phyloP scores from a whole-genome alignment of 2,329 filamentous ascomycete species.

The Aspergillus ustus region DNA sequence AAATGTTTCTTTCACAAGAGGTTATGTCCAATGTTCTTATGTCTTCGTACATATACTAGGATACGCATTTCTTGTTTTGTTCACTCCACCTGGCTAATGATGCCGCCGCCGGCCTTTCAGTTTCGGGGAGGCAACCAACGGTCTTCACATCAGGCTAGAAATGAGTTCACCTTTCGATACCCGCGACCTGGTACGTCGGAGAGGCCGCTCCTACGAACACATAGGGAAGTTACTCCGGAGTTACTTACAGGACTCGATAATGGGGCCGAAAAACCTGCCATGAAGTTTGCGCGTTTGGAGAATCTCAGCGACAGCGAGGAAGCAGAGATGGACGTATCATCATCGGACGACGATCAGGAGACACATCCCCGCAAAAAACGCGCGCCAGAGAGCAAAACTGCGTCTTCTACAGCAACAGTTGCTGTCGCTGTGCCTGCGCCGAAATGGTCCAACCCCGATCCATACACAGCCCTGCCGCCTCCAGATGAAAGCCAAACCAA shows the following conservation, averaged over 20 bases:
- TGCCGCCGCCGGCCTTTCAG: slow-evolving; percentile 36
- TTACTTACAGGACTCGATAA: slow-evolving; percentile 31
- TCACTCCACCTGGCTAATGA: slow-evolving; percentile 6
- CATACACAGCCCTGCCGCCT: slow-evolving; percentile 85
- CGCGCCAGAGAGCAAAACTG: slow-evolving; percentile 32
- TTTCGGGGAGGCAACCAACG: slow-evolving; percentile 40
- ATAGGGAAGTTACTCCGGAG: slow-evolving; percentile 44
- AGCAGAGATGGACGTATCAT: slow-evolving; percentile 50
- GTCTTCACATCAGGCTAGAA: slow-evolving; percentile 29
- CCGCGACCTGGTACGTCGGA: slow-evolving; percentile 40
- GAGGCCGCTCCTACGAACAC: slow-evolving; percentile 41
- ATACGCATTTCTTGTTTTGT: background rate
- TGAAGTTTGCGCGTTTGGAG: slow-evolving; percentile 43
- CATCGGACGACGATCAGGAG: slow-evolving; percentile 39
- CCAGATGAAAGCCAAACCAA: slow-evolving; percentile 73
- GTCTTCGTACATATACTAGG: background rate
- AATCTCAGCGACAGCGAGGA: slow-evolving; percentile 52
- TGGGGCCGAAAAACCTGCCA: slow-evolving; percentile 31
- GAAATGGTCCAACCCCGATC: slow-evolving; percentile 95
- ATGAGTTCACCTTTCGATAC: slow-evolving; percentile 49
- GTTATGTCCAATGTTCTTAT: background rate
- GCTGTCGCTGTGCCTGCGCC: slow-evolving; percentile 51
- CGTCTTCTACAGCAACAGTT: slow-evolving; percentile 28
- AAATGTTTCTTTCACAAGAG: background rate
- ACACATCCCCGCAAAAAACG: slow-evolving; percentile 46